phyloP scores from a whole-genome alignment of 2,329 filamentous ascomycete genomes.

The Xylariaceae sp. region DNA sequence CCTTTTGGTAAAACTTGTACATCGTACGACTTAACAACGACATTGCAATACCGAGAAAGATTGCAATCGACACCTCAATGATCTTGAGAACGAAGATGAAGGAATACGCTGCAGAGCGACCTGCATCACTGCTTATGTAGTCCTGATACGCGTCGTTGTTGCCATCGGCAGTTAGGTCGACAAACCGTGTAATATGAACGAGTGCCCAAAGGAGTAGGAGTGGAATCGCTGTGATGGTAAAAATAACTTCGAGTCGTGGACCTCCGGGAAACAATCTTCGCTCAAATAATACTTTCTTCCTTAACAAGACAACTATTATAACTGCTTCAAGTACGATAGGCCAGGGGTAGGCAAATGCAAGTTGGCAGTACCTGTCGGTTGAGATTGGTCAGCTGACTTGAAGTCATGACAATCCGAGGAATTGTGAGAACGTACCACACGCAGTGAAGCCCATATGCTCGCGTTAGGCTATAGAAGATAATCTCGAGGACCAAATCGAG shows the following conservation, averaged over 20 bases:
- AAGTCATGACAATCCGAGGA: background rate
- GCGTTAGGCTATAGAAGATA: background rate
- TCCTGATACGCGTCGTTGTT: background rate
- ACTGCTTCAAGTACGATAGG: background rate
- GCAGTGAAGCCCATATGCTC: conserved; percentile 1
- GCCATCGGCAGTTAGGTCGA: background rate
- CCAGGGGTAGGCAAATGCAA: conserved; percentile 1
- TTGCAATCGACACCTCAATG: background rate
- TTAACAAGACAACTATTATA: background rate
- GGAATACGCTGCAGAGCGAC: background rate
- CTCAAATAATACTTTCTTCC: conserved; percentile 5
- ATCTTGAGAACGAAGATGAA: background rate
- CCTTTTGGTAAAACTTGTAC: conserved; percentile 1
- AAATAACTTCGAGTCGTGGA: conserved; percentile 3
- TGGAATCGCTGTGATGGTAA: conserved; percentile 1
- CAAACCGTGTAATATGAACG: conserved; percentile 6
- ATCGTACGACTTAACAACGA: background rate
- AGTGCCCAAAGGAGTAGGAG: conserved; percentile 1
- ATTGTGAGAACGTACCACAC: background rate
- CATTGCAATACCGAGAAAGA: background rate
- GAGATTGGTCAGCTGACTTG: background rate
- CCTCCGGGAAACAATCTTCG: conserved; percentile 2
- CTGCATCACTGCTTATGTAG: conserved; percentile 4
- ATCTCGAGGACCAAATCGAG: background rate
- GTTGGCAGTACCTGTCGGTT: conserved; percentile 4